phyloP scores from a whole-genome alignment of 805 yeast species.

The Grigorovia jiainica region DNA sequence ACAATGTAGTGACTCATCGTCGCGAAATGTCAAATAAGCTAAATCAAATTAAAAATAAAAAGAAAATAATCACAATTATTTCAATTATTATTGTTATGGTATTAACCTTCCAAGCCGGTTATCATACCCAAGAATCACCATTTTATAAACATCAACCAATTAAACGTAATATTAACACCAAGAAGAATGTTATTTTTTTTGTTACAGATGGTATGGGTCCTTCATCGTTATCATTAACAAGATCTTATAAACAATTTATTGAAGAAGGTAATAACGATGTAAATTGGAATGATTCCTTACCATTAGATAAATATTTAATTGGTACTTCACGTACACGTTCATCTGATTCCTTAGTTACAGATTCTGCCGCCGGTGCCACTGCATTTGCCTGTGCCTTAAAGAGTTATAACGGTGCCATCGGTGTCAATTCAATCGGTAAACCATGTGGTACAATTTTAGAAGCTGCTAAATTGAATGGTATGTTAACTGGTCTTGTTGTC shows the following conservation, averaged over 20 bases:
- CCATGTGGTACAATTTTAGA: conserved; percentile 88
- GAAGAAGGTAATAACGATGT: conserved; percentile 23
- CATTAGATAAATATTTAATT: conserved; percentile 58
- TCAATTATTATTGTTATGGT: conserved; percentile 1
- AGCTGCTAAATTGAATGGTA: conserved; percentile 75
- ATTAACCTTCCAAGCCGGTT: background rate
- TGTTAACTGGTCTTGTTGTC: conserved; percentile 80
- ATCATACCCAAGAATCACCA: background rate
- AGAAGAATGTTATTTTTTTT: conserved; percentile 75
- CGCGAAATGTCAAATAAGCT: background rate
- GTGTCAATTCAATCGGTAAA: conserved; percentile 54
- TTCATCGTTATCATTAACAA: conserved; percentile 68
- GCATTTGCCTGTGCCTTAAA: conserved; percentile 82
- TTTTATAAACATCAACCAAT: background rate
- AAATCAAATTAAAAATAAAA: background rate
- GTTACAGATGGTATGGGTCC: conserved; percentile 97
- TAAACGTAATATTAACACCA: conserved; percentile 16
- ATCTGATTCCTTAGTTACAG: conserved; percentile 69
- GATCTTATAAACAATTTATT: conserved; percentile 56
- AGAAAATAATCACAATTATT: conserved; percentile 1
- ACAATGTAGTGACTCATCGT: no score
- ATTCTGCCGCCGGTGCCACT: conserved; percentile 96
- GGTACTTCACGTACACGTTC: conserved; percentile 85
- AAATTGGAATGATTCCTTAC: conserved; percentile 44
- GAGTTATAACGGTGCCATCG: conserved; percentile 85